Percentiles rank a stretch among this genome's conserved stretches.
These are phyloP conservation scores for Boletus barrowsii DNA, from an alignment of 768 basidiomycete species.

Conservation along the genomic window DNA sequence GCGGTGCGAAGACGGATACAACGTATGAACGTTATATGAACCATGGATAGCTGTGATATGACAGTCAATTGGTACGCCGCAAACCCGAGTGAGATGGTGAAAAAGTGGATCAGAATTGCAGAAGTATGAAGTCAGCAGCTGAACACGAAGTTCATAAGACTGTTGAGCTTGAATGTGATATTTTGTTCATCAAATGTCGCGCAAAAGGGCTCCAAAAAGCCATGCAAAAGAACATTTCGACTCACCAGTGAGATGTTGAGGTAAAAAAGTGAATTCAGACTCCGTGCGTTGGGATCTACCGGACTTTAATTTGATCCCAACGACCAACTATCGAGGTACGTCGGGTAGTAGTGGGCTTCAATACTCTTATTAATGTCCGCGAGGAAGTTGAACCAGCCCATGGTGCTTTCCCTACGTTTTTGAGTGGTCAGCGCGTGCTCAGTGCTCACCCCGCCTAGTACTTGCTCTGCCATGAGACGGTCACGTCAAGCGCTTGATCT, in stretches of 20 bases:
- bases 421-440: too few species aligned
- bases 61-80: not conserved
- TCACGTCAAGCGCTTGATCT: too few species aligned
- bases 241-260: not conserved
- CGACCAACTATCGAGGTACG: too few species aligned
- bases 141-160: slow-evolving; percentile 40
- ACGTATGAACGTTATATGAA: too few species aligned
- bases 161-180: slow-evolving; percentile 50
- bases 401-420: too few species aligned
- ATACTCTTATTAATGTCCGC: too few species aligned
- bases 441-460: too few species aligned
- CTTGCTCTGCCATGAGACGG: too few species aligned
- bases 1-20: not conserved
- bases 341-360: too few species aligned
- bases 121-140: slow-evolving; percentile 40
- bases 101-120: slow-evolving; percentile 41
- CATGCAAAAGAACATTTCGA: not conserved
- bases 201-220: not conserved
- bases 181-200: slow-evolving; percentile 35
- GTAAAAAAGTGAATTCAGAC: not conserved
- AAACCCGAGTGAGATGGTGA: not conserved
- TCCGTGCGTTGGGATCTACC: not conserved
- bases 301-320: too few species aligned
- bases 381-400: too few species aligned
- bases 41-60: not conserved